phyloP scores from a whole-genome alignment of 139 green algal species.

The Diplosphaera chodatii region DNA sequence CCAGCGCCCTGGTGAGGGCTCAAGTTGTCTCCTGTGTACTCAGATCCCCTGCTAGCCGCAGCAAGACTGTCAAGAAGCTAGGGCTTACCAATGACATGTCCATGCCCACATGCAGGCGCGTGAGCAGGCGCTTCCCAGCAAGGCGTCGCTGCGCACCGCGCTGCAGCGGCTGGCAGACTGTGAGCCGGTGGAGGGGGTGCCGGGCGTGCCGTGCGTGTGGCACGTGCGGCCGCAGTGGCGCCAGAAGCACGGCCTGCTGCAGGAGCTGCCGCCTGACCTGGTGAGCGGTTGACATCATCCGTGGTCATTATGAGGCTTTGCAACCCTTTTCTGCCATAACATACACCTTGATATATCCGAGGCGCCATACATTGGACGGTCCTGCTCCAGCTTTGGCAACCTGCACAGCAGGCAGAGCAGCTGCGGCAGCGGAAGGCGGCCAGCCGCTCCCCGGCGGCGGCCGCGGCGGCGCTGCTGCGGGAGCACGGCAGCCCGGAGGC shows the following conservation, averaged over 20 bases:
- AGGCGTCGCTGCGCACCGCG: background rate
- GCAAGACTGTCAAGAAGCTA: no score
- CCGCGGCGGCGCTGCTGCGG: background rate
- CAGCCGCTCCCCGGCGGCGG: background rate
- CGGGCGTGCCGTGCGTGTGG: conserved; percentile 32
- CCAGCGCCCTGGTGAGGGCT: background rate
- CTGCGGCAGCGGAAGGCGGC: background rate
- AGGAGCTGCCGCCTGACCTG: no score
- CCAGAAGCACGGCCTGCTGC: conserved; percentile 14
- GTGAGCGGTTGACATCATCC: no score
- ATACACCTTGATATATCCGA: no score
- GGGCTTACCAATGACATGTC: no score
- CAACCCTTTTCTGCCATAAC: no score
- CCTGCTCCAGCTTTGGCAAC: no score
- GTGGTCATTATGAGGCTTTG: no score
- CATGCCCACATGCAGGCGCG: background rate
- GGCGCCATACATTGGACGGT: no score
- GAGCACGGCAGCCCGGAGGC: background rate
- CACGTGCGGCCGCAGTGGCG: conserved; percentile 6
- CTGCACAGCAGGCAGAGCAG: conserved; percentile 1
- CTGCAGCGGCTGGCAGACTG: conserved; percentile 1
- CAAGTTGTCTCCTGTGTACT: no score
- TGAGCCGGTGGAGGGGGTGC: conserved; percentile 20
- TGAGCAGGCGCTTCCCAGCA: background rate
- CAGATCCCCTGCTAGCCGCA: no score